Evolutionary conservation across 2,329 filamentous ascomycete species (phyloP).

Genomic region (Iodosphaeria phyllophila): DNA sequence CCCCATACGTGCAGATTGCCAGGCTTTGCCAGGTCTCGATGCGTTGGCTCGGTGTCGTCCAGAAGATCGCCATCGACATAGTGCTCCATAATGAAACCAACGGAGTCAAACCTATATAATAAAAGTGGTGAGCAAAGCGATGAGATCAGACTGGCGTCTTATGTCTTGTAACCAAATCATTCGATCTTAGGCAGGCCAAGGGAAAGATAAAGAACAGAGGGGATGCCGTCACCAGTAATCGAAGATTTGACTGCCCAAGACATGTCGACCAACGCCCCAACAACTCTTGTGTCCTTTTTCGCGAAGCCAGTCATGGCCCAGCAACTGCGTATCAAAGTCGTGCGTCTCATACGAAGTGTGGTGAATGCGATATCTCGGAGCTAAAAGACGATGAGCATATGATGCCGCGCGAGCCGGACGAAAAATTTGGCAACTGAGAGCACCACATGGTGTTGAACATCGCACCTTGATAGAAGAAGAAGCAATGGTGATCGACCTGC

Average conservation of each 20-base stretch:
- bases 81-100: slow-evolving; percentile 46
- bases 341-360: slow-evolving; percentile 53
- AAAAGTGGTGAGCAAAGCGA: not conserved
- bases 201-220: not conserved
- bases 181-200: not conserved
- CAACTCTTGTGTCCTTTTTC: slow-evolving; percentile 42
- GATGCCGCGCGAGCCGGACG: not conserved
- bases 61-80: slow-evolving; percentile 54
- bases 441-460: not conserved
- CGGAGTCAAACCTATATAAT: slow-evolving; percentile 36
- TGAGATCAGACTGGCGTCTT: not conserved
- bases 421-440: not conserved
- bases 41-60: slow-evolving; percentile 29
- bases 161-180: not conserved
- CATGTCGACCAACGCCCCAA: slow-evolving; percentile 55
- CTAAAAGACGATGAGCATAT: not conserved
- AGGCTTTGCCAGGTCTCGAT: slow-evolving; percentile 19
- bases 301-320: slow-evolving; percentile 51
- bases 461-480: slow-evolving; percentile 27
- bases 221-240: slow-evolving; percentile 39
- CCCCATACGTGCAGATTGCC: slow-evolving; percentile 28
- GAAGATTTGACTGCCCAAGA: slow-evolving; percentile 53
- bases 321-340: slow-evolving; percentile 50
- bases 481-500: slow-evolving; percentile 29
- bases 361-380: slow-evolving; percentile 35